These are phyloP conservation scores for Psilocybe subaeruginosa DNA, from an alignment of 768 basidiomycete species.

Conservation along the genomic window DNA sequence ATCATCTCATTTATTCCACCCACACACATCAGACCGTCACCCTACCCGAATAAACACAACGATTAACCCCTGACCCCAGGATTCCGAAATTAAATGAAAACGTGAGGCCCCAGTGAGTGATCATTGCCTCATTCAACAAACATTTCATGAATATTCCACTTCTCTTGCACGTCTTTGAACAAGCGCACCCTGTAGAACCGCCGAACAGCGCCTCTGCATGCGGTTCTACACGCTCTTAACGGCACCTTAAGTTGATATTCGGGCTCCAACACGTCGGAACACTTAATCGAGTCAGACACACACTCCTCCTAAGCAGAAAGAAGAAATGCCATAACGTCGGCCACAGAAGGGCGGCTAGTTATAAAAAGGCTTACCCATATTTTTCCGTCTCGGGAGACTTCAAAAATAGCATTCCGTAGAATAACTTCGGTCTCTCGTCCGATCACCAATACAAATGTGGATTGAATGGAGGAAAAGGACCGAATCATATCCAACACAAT, in stretches of 20 bases:
- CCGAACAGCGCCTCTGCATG: neutral
- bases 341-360: neutral
- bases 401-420: conserved; percentile 14
- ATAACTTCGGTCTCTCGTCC: conserved; percentile 19
- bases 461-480: neutral
- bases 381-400: conserved; percentile 19
- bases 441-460: conserved; percentile 32
- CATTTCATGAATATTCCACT: conserved; percentile 22
- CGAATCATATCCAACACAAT: conserved; percentile 30
- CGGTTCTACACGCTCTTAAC: neutral
- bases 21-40: no score
- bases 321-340: neutral
- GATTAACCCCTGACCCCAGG: conserved; percentile 1
- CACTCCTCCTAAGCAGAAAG: neutral
- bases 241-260: neutral
- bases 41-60: neutral
- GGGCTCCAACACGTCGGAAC: neutral
- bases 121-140: conserved; percentile 1
- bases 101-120: neutral
- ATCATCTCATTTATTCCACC: no score
- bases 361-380: conserved; percentile 19
- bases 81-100: neutral
- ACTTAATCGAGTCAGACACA: neutral
- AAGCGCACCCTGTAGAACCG: conserved; percentile 20
- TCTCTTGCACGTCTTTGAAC: conserved; percentile 10